Evolutionary conservation across 2,329 filamentous ascomycete species (phyloP), one percentile per base, ranked within the genome.

Genomic region (Penicillium sp.): DNA sequence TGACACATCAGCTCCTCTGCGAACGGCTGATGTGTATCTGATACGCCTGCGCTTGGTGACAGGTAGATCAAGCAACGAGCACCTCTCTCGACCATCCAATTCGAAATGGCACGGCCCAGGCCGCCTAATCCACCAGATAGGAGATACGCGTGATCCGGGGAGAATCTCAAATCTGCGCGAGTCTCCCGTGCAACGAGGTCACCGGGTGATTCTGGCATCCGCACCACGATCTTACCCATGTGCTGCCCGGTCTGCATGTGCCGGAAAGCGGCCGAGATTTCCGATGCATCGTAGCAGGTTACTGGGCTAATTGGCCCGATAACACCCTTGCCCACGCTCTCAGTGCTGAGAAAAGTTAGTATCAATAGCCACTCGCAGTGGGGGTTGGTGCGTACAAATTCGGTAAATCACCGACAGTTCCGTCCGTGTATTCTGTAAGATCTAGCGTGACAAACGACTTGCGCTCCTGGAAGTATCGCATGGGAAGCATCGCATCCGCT

Each of bases 141-240:
- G 7, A 70, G 57, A 35, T 69, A 70, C 3, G 53, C 26, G 1
- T 11, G 17, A 70, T 23, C 59, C 58, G 19, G 73, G 59, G 13
- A 74, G 75, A 5, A 79, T 51, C 2, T 8, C 26, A 30, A 7
- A 3, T 45, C 30, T 2, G 51, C 21, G 1, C 38, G 51, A 11
- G 51, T 45, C 23, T 54, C 23, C 11, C n/a, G 23, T 5, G 51
- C 44, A 9, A 31, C 31, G 26, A 54, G 38, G 3, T 41, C 35
- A 1, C 35, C 11, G 0, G 44, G 21, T 17, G 50, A 31, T 7
- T 56, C 56, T n/a, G 67, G 64, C 41, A 75, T 67, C 7, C 66
- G 64, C 13, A 81, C 62, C 5, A 81, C 73, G 5, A 81, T 67
- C 64, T 81, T 81, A 2, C 80, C 79, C 1, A 78, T 73, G 52